A percentile compares a stretch with the other conserved stretches of the same genome.
These are phyloP conservation scores for Pseudocercospora macadamiae DNA, from an alignment of 2,329 filamentous ascomycete genomes.

Conservation along the genomic window DNA sequence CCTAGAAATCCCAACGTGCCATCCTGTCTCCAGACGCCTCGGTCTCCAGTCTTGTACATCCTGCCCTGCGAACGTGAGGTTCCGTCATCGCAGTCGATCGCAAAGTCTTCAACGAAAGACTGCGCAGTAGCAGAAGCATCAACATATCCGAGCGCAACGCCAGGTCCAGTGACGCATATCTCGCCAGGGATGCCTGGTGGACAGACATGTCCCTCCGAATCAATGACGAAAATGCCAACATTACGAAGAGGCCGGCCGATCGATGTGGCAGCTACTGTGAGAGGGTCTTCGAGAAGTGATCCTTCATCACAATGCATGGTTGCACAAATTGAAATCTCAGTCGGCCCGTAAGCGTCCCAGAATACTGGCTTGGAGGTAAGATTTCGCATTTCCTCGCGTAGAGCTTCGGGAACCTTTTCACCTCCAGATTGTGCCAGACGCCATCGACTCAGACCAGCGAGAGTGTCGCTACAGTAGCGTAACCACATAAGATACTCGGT, in stretches of 20 bases:
- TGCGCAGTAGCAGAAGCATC: slow-evolving; percentile 21
- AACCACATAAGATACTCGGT: slow-evolving; percentile 45
- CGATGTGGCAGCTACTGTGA: slow-evolving; percentile 13
- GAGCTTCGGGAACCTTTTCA: slow-evolving; percentile 31
- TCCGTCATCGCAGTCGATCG: slow-evolving; percentile 3
- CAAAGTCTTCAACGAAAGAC: slow-evolving; percentile 17
- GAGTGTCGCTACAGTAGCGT: slow-evolving; percentile 15
- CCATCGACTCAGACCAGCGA: slow-evolving; percentile 30
- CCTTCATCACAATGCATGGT: slow-evolving; percentile 13
- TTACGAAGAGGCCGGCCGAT: slow-evolving; percentile 39
- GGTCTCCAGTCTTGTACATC: slow-evolving; percentile 48
- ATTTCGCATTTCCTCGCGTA: slow-evolving; percentile 12
- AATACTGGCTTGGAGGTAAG: slow-evolving; percentile 11
- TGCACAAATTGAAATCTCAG: slow-evolving; percentile 21
- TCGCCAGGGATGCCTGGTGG: slow-evolving; percentile 50
- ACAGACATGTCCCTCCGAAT: slow-evolving; percentile 41
- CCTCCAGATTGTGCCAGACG: slow-evolving; percentile 39
- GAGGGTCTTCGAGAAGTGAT: slow-evolving; percentile 6
- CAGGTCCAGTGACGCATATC: slow-evolving; percentile 45
- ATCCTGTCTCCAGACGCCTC: slow-evolving; percentile 39
- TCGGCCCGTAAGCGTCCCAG: slow-evolving; percentile 20
- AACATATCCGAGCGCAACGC: slow-evolving; percentile 43
- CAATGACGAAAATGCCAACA: slow-evolving; percentile 46
- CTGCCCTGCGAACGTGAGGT: slow-evolving; percentile 3
- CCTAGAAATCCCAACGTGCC: slow-evolving; percentile 43